Percentiles rank a stretch among this genome's conserved stretches.
These are phyloP conservation scores for Dichotomocladium elegans DNA, from an alignment of 371 early-diverging fungal species.

Conservation along the genomic window DNA sequence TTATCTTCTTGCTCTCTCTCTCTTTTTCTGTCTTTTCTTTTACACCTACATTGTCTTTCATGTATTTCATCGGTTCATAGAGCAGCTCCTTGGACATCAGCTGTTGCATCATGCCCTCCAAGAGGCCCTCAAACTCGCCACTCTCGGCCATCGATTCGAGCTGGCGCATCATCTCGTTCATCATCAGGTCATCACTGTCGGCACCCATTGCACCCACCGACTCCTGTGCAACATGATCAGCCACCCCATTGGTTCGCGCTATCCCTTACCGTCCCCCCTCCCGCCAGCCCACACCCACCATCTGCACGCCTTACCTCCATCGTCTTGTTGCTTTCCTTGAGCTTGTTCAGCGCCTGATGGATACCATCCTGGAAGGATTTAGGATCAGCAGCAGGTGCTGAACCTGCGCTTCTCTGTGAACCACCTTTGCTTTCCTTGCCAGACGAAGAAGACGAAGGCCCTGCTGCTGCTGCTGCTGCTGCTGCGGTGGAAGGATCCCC, in stretches of 20 bases:
- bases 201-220: too few relatives aligned
- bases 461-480: constrained; percentile 12
- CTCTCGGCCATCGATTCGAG: constrained; percentile 80
- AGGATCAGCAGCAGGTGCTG: constrained; percentile 10
- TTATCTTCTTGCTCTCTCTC: neutral
- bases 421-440: neutral
- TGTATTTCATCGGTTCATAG: constrained; percentile 91
- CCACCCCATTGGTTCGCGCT: too few relatives aligned
- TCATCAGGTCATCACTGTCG: constrained; percentile 66
- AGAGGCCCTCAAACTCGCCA: constrained; percentile 79
- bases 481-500: constrained; percentile 1
- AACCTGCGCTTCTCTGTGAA: constrained; percentile 1
- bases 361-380: constrained; percentile 74
- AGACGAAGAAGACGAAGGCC: constrained; percentile 17
- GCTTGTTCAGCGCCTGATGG: constrained; percentile 79
- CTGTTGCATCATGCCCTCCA: constrained; percentile 87
- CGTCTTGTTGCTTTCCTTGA: constrained; percentile 79
- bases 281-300: neutral
- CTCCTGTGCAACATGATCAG: too few relatives aligned
- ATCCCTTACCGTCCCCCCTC: neutral
- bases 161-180: constrained; percentile 88
- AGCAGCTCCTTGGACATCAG: constrained; percentile 89
- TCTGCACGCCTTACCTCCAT: constrained; percentile 69
- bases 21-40: too few relatives aligned
- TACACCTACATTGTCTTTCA: constrained; percentile 59